Evolutionary conservation across 2,329 filamentous ascomycete species (phyloP), one percentile per base, ranked within the genome.

Genomic region (Blastomyces silverae): DNA sequence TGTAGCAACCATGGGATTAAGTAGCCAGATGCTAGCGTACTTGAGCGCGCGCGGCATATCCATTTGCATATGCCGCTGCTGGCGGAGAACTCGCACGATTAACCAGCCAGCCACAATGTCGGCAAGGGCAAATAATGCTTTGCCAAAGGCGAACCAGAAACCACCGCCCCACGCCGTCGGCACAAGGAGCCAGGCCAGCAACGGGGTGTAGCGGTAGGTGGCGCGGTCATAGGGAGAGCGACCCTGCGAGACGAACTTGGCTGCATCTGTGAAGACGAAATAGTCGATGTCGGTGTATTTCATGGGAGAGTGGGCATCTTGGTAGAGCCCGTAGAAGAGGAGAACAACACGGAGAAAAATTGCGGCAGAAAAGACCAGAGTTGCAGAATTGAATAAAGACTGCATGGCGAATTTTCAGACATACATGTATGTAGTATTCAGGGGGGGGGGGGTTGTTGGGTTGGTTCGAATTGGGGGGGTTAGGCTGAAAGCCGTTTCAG

Each of bases 281-380:
- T 99, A 99, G 82, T 99, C 94, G 72, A 99, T 97, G 78, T 99
- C 94, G 62, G 94, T 99, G 81, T 97, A 99, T 79, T 97, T 97
- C 73, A 99, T 80, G 17, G 93, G 88, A 8, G 92, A 95, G 78
- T 92, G 84, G 66, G 91, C 88, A 78, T 99, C 94, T 80, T 99
- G 94, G 82, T 90, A 92, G 66, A 91, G 85, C 65, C 94, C 93
- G 76, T 97, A 97, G 72, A 95, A 75, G 61, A 97, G 84, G 68
- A 99, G 87, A 42, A 80, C 75, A 6, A 85, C 74, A 66, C 94
- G 90, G 31, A 99, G 84, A 59, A 87, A 71, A 63, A 87, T 71
- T 13, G 79, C 77, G 28, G 71, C 69, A 42, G 73, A 61, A 63
- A 79, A 76, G 20, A 80, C 70, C 7, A 71, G 68, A 11, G 70